Conservation (phyloP, 2,329 filamentous ascomycete species). For the Rhexocercosporidium sp. region DNA sequence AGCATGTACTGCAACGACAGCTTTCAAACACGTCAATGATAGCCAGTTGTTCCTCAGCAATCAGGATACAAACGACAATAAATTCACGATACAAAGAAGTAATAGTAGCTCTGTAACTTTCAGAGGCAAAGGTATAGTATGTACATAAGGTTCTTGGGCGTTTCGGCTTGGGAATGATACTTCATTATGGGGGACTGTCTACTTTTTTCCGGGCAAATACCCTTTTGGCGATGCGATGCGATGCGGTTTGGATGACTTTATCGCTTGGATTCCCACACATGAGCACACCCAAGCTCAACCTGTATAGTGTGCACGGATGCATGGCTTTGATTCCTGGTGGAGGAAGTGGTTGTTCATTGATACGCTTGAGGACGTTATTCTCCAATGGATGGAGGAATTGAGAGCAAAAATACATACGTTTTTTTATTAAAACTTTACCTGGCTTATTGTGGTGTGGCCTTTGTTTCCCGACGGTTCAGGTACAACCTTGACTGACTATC, state of each 20-base stretch:
- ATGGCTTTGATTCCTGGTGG: neutral
- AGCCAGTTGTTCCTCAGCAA: neutral
- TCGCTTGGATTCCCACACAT: neutral
- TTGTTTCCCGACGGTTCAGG: too few species aligned
- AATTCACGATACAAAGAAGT: neutral
- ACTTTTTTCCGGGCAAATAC: neutral
- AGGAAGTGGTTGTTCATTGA: neutral
- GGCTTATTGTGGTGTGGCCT: too few species aligned
- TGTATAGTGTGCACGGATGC: neutral
- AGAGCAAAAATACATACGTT: neutral
- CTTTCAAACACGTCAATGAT: neutral
- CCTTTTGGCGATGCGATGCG: neutral
- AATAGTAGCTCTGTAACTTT: neutral
- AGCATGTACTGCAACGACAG: neutral
- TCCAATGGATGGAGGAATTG: neutral
- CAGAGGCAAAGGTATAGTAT: neutral
- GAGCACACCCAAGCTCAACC: neutral
- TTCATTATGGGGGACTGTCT: neutral
- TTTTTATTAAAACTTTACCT: neutral
- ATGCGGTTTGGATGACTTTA: neutral
- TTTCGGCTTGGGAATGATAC: neutral
- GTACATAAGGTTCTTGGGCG: slow-evolving; percentile 2
- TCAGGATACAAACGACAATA: neutral
- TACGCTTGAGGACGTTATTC: neutral
- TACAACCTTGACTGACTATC: too few species aligned